Evolutionary conservation across 139 green algal genomes (phyloP).

Genomic region (Chlorella sp.): DNA sequence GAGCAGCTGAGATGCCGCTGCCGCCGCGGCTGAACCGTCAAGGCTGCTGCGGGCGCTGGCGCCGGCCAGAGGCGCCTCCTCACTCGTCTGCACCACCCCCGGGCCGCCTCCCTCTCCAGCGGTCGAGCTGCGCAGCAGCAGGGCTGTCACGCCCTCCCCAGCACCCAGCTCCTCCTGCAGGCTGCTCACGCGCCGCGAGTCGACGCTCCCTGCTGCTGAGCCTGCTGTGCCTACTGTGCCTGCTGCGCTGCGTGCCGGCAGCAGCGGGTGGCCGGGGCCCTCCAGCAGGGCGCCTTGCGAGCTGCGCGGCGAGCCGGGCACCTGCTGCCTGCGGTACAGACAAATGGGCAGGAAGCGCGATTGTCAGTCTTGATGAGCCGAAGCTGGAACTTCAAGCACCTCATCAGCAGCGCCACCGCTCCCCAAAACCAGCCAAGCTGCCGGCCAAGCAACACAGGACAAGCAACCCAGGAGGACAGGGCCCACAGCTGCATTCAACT

Average conservation of each 20-base stretch:
- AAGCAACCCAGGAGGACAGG: not conserved
- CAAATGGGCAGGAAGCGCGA: not conserved
- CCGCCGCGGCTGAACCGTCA: not conserved
- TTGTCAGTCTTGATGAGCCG: not conserved
- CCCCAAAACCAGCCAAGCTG: not conserved
- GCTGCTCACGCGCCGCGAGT: not conserved
- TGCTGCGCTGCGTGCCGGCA: not conserved
- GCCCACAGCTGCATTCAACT: not conserved
- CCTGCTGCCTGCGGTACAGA: slow-evolving; percentile 5
- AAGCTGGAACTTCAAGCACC: not conserved
- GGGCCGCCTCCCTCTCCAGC: slow-evolving; percentile 8
- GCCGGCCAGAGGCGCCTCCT: not conserved
- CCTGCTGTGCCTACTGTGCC: not conserved
- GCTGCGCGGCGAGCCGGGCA: not conserved
- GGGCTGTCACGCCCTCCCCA: slow-evolving; percentile 68
- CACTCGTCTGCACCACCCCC: not conserved
- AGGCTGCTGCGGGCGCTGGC: not conserved
- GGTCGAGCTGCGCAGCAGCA: slow-evolving; percentile 47
- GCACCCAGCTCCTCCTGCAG: slow-evolving; percentile 66
- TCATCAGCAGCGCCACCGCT: not conserved
- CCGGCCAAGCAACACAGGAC: not conserved
- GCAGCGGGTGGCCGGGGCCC: slow-evolving; percentile 18
- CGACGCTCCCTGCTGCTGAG: not conserved
- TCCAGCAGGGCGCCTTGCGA: slow-evolving; percentile 8
- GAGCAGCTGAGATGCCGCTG: slow-evolving; percentile 2